A percentile compares a stretch with the other conserved stretches of the same genome.
Evolutionary conservation across 805 yeast species (phyloP).

Genomic region (Candida yuanshanica): DNA sequence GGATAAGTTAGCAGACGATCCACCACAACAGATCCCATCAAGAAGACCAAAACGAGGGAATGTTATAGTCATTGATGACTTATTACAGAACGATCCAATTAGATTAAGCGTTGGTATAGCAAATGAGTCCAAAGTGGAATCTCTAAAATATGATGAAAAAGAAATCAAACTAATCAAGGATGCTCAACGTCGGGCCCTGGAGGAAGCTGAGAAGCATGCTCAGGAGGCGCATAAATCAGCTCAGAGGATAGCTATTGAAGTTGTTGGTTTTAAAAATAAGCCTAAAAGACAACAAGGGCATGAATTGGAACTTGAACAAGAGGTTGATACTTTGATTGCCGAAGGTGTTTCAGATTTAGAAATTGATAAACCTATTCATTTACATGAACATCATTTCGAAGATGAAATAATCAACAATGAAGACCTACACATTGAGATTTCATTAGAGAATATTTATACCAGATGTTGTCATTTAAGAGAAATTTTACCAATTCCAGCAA

Average conservation of each 20-base stretch:
- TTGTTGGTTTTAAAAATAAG: conserved; percentile 36
- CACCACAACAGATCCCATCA: conserved; percentile 93
- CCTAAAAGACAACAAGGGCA: neutral
- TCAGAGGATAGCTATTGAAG: conserved; percentile 62
- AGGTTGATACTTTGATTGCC: conserved; percentile 16
- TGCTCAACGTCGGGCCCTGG: conserved; percentile 44
- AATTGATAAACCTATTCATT: conserved; percentile 69
- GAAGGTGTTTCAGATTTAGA: conserved; percentile 30
- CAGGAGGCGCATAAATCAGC: conserved; percentile 74
- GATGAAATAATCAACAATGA: conserved; percentile 21
- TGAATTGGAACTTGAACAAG: conserved; percentile 23
- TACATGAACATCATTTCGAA: conserved; percentile 51
- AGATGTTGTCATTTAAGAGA: conserved; percentile 92
- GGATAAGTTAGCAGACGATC: conserved; percentile 68
- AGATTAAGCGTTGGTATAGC: conserved; percentile 66
- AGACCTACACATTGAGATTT: conserved; percentile 23
- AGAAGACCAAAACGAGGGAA: conserved; percentile 77
- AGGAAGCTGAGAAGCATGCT: conserved; percentile 67
- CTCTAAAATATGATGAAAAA: conserved; percentile 23
- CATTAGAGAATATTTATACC: conserved; percentile 70
- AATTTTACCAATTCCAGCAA: conserved; percentile 87
- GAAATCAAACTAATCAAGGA: conserved; percentile 56
- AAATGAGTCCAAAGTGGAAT: conserved; percentile 30
- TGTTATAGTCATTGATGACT: conserved; percentile 64
- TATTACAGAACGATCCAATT: conserved; percentile 50